Evolutionary conservation across 192 early-diverging fungal genomes (phyloP).

Genomic region (Mortierella antarctica): DNA sequence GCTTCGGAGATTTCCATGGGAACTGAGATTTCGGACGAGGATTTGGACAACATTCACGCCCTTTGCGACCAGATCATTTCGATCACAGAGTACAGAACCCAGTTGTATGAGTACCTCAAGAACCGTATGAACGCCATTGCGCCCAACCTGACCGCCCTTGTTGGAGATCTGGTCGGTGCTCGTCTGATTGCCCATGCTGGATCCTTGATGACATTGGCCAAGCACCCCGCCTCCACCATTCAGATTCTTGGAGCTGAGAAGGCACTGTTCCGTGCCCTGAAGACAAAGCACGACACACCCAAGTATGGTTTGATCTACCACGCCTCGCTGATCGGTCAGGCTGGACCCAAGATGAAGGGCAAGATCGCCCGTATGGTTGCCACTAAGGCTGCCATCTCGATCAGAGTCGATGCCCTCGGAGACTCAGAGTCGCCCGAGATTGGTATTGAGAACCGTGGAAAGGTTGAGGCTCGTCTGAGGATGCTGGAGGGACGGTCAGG

Average conservation of each 20-base stretch:
- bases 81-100: constrained; percentile 93
- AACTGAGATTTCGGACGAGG: constrained; percentile 96
- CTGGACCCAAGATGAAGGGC: constrained; percentile 95
- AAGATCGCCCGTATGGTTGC: constrained; percentile 97
- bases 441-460: constrained; percentile 86
- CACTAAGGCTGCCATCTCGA: constrained; percentile 89
- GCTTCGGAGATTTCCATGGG: constrained; percentile 99
- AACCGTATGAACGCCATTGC: constrained; percentile 95
- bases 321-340: constrained; percentile 97
- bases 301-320: constrained; percentile 99
- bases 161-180: constrained; percentile 99
- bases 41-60: constrained; percentile 94
- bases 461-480: constrained; percentile 88
- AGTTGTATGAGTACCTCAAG: constrained; percentile 97
- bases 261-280: constrained; percentile 99
- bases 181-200: constrained; percentile 98
- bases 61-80: constrained; percentile 97
- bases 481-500: constrained; percentile 87
- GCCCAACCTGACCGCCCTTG: constrained; percentile 91
- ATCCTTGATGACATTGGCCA: constrained; percentile 95
- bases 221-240: constrained; percentile 98
- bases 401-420: constrained; percentile 95
- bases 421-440: constrained; percentile 83
- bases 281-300: constrained; percentile 98
- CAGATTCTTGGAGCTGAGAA: constrained; percentile 99